These are phyloP conservation scores for Albugo laibachii DNA, from an alignment of 352 stramenopile species.

Conservation along the genomic window DNA sequence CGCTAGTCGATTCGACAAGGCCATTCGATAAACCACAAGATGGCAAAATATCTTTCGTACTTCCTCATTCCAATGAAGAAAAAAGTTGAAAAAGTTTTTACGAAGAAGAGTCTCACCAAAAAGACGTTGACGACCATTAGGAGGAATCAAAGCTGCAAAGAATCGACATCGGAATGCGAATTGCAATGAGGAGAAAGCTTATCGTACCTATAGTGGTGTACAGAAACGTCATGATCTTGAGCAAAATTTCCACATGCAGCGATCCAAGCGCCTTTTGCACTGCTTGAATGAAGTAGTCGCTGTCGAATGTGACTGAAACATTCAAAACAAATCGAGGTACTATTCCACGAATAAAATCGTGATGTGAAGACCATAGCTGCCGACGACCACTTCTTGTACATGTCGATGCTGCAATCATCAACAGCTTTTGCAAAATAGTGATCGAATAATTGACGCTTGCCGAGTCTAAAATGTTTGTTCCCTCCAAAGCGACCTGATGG, in stretches of 20 bases:
- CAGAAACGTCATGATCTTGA: conserved; percentile 72
- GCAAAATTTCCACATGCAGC: conserved; percentile 59
- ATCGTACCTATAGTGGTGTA: conserved; percentile 62
- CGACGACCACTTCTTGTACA: neutral
- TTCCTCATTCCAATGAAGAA: conserved; percentile 81
- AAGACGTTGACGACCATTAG: conserved; percentile 34
- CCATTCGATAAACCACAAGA: conserved; percentile 70
- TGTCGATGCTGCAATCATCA: conserved; percentile 23
- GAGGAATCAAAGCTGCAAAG: conserved; percentile 34
- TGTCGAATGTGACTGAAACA: conserved; percentile 28
- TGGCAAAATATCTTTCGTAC: conserved; percentile 76
- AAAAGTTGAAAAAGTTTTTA: conserved; percentile 76
- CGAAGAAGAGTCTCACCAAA: conserved; percentile 54
- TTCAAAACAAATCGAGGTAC: neutral
- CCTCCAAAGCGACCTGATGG: conserved; percentile 34
- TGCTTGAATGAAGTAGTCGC: conserved; percentile 40
- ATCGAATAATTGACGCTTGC: conserved; percentile 72
- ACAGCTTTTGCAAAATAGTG: conserved; percentile 48
- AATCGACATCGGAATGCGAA: neutral
- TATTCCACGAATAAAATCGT: too few species aligned
- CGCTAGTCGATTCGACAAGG: conserved; percentile 50
- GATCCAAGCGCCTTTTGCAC: conserved; percentile 57
- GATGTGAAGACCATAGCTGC: neutral
- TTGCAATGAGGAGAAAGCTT: neutral
- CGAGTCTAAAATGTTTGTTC: conserved; percentile 66